Percentiles rank a stretch among this genome's conserved stretches.
Evolutionary conservation across 768 basidiomycete species (phyloP).

Genomic region (Kondoa malvinella): DNA sequence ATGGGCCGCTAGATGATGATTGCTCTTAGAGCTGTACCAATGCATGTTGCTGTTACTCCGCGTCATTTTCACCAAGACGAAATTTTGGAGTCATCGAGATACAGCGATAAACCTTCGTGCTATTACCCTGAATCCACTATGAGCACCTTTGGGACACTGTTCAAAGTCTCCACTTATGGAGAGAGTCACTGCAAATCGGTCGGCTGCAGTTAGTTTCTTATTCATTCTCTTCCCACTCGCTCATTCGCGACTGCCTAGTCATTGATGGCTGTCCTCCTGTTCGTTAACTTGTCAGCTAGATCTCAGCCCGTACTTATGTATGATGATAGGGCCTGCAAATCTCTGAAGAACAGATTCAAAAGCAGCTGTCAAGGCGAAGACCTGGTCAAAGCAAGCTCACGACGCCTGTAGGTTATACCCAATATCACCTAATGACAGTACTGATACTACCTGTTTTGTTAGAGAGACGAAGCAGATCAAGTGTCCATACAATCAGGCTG

Average conservation of each 20-base stretch:
- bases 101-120: no score
- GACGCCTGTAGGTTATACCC: slow-evolving; percentile 54
- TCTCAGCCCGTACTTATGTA: background rate
- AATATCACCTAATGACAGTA: background rate
- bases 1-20: no score
- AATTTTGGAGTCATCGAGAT: no score
- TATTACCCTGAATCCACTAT: no score
- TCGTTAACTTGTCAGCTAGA: background rate
- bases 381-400: slow-evolving; percentile 95
- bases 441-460: slow-evolving; percentile 4
- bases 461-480: slow-evolving; percentile 91
- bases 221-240: no score
- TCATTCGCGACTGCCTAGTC: slow-evolving; percentile 45
- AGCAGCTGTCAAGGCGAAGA: slow-evolving; percentile 71
- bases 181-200: slow-evolving; percentile 96
- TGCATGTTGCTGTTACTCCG: no score
- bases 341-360: slow-evolving; percentile 65
- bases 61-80: no score
- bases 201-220: slow-evolving; percentile 44
- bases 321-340: slow-evolving; percentile 57
- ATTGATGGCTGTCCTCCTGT: slow-evolving; percentile 11
- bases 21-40: no score
- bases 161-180: slow-evolving; percentile 91
- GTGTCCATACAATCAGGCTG: slow-evolving; percentile 85
- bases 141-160: slow-evolving; percentile 84